Percentiles rank a stretch among this genome's conserved stretches.
Evolutionary conservation across 108 stramenopile species (phyloP).

Genomic region (Discostella pseudostelligera): DNA sequence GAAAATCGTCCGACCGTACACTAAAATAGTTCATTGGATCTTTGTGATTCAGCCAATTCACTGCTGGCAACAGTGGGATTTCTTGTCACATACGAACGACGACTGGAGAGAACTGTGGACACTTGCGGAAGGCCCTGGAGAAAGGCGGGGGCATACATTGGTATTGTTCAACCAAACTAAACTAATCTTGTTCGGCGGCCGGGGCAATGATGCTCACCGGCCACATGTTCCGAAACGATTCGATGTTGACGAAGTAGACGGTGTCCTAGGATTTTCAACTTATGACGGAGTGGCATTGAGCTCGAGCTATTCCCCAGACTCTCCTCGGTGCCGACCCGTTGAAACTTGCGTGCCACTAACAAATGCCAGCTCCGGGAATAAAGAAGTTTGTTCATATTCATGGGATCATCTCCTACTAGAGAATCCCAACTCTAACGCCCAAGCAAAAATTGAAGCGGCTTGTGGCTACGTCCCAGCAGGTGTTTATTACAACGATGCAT

Average conservation of each 20-base stretch:
- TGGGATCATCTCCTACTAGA: slow-evolving; percentile 34
- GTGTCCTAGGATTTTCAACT: slow-evolving; percentile 64
- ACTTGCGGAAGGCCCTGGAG: slow-evolving; percentile 33
- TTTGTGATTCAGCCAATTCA: not conserved
- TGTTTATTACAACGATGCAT: slow-evolving; percentile 78
- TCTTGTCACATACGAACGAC: slow-evolving; percentile 30
- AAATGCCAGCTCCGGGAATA: slow-evolving; percentile 41
- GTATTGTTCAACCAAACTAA: slow-evolving; percentile 45
- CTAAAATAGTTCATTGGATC: not conserved
- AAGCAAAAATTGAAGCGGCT: slow-evolving; percentile 36
- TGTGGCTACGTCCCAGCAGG: slow-evolving; percentile 60
- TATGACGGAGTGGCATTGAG: slow-evolving; percentile 66
- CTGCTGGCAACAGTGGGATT: slow-evolving; percentile 51
- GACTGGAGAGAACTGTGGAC: slow-evolving; percentile 49
- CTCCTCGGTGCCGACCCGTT: slow-evolving; percentile 19
- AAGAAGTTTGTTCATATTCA: slow-evolving; percentile 45
- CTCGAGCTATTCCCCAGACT: slow-evolving; percentile 21
- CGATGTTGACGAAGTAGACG: slow-evolving; percentile 50
- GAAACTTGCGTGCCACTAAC: slow-evolving; percentile 37
- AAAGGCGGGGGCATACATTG: slow-evolving; percentile 50
- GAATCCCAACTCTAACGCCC: slow-evolving; percentile 21
- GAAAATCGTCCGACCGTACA: not conserved
- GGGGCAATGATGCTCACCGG: slow-evolving; percentile 54
- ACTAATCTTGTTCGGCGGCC: slow-evolving; percentile 65
- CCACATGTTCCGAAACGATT: slow-evolving; percentile 52